Conservation (phyloP, 495 filamentous ascomycete species). For the Delitschia confertaspora region DNA sequence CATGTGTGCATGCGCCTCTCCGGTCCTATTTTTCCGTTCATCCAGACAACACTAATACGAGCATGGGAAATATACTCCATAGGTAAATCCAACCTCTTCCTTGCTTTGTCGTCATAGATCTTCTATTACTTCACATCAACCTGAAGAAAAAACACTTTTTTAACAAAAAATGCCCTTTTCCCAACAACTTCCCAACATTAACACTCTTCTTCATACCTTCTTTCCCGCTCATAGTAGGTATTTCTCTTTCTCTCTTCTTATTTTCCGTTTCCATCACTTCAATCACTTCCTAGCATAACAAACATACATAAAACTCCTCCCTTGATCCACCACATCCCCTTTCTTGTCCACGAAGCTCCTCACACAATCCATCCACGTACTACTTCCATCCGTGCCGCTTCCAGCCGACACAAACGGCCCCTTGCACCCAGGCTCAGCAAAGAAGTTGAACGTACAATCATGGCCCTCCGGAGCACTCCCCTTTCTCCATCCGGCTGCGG, state of each 20-base stretch:
- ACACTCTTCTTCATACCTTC: too few species aligned
- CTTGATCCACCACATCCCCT: background rate
- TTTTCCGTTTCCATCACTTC: background rate
- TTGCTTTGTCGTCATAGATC: too few species aligned
- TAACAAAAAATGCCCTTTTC: too few species aligned
- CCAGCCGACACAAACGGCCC: background rate
- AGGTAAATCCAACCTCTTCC: too few species aligned
- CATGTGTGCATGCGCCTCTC: too few species aligned
- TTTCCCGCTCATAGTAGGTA: too few species aligned
- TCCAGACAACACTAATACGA: too few species aligned
- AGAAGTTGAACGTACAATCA: slow-evolving; percentile 5
- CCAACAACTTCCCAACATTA: too few species aligned
- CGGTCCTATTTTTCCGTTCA: too few species aligned
- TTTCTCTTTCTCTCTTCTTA: background rate
- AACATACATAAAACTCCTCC: slow-evolving; percentile 1
- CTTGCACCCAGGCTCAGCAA: background rate
- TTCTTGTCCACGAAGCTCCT: slow-evolving; percentile 1
- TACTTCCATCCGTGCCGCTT: background rate
- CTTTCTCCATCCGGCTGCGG: background rate
- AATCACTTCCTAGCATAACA: background rate
- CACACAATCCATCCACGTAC: slow-evolving; percentile 4
- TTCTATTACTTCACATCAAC: too few species aligned
- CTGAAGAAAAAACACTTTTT: too few species aligned
- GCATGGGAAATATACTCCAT: too few species aligned
- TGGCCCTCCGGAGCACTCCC: background rate